These are phyloP conservation scores for Pontederia crassipes DNA, from an alignment of 176 grass and related monocot species.

Conservation along the genomic window DNA sequence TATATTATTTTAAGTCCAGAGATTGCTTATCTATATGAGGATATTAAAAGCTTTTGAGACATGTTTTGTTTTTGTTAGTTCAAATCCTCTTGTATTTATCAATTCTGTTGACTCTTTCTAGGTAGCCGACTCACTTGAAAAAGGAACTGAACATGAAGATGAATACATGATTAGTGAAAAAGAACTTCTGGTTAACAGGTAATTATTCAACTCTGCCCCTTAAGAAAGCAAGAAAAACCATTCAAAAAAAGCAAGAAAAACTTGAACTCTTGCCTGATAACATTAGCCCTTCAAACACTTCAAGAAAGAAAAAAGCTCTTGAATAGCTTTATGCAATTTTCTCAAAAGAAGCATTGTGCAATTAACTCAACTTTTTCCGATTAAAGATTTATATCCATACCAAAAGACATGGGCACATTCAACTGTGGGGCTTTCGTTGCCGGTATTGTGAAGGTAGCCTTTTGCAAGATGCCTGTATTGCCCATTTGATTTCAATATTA, in stretches of 20 bases:
- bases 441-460: constrained; percentile 67
- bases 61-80: background rate
- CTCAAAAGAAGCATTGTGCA: background rate
- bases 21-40: background rate
- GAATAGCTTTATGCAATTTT: constrained; percentile 12
- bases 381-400: constrained; percentile 87
- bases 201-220: constrained; percentile 2
- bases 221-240: too few species aligned
- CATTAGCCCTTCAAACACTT: too few species aligned
- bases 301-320: too few species aligned
- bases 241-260: too few species aligned
- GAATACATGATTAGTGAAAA: constrained; percentile 99
- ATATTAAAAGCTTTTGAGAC: background rate
- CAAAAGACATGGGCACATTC: constrained; percentile 98
- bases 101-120: constrained; percentile 30
- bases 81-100: background rate
- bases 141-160: constrained; percentile 99
- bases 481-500: too few species aligned
- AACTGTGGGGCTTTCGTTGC: constrained; percentile 98
- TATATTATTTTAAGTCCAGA: background rate
- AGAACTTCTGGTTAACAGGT: constrained; percentile 96
- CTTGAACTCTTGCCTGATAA: too few species aligned
- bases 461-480: too few species aligned
- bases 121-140: constrained; percentile 97
- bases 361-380: background rate